These are phyloP conservation scores for Austropuccinia psidii DNA, from an alignment of 1,284 basidiomycete genomes.

Conservation along the genomic window DNA sequence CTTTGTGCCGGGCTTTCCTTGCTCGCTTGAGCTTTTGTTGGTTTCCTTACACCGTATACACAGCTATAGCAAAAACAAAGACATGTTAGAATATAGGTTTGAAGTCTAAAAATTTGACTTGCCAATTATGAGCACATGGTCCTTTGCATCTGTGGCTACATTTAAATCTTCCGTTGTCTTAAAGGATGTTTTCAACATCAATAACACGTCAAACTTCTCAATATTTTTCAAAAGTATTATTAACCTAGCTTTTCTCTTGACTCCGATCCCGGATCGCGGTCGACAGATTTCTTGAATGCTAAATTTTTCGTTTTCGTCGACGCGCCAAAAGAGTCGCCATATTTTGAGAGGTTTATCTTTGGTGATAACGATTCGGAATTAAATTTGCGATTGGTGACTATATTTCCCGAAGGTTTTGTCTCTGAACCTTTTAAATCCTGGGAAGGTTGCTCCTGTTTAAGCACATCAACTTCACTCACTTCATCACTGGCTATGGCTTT, in stretches of 20 bases:
- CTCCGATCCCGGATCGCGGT: not conserved
- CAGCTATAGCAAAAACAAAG: slow-evolving; percentile 16
- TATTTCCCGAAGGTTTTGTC: slow-evolving; percentile 13
- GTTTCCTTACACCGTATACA: slow-evolving; percentile 21
- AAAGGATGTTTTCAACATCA: too few relatives aligned
- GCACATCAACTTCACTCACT: slow-evolving; percentile 11
- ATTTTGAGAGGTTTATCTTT: too few relatives aligned
- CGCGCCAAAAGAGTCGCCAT: too few relatives aligned
- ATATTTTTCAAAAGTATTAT: not conserved
- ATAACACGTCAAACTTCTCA: too few relatives aligned
- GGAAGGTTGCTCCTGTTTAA: too few relatives aligned
- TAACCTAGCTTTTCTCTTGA: slow-evolving; percentile 13
- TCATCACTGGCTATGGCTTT: slow-evolving; percentile 23
- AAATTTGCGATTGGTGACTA: too few relatives aligned
- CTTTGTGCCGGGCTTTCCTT: not conserved
- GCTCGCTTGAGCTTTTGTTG: slow-evolving; percentile 5
- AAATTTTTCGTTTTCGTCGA: not conserved
- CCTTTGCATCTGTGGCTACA: slow-evolving; percentile 36
- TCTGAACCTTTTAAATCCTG: slow-evolving; percentile 17
- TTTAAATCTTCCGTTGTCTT: slow-evolving; percentile 36
- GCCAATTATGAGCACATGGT: slow-evolving; percentile 26
- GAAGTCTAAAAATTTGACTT: not conserved
- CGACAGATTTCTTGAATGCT: too few relatives aligned
- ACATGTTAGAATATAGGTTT: not conserved
- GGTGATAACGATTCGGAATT: too few relatives aligned